Base-by-base conservation (phyloP, 2,329 filamentous ascomycete species). In the Alternaria sp. region DNA sequence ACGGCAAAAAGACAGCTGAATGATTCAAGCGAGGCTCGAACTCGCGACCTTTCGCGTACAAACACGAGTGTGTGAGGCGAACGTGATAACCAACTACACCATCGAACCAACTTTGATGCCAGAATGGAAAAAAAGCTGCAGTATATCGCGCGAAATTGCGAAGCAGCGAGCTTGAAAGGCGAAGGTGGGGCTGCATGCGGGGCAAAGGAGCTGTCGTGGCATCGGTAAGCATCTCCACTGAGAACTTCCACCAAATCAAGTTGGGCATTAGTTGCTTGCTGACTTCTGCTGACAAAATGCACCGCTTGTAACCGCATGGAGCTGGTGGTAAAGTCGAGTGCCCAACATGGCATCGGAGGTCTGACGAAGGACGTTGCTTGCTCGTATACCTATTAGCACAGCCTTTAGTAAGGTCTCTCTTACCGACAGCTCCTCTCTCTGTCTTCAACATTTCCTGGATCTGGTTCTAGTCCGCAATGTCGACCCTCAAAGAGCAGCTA, bases 31-130 rank as follows among this genome's bases (percentile, higher is more conserved):
- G 69, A 72, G 68, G 69, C 54, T 72, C 67, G 69, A 72, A 71
- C 68, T 72, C 69, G 65, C 25, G 69, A 70, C 69, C 68, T 70
- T 70, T 70, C 68, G 67, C 9, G 26, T 36, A 7, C 47, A 50
- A 28, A 40, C 8, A 26, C 8, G 6, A 40, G 25, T 9, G 8
- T 72, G 69, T 72, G 69, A 72, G 69, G 69, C 68, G 68, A 69
- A 72, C 68, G 69, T 72, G 69, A 72, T 72, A 68, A 72, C 69
- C 69, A 72, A 69, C 69, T 72, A 72, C 69, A 72, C 69, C 69
- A 71, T 58, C 66, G 61, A 70, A 64, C 69, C 67, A 45, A 25
- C 57, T 45, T 51, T 6, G 6, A 61, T 59, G 30, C 3, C 10
- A 17, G 28, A 5, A 13, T 52, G 25, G 8, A 4, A 54, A 43